These are phyloP conservation scores for Abelmoschus esculentus DNA, from an alignment of 345 rosid species.

Conservation along the genomic window DNA sequence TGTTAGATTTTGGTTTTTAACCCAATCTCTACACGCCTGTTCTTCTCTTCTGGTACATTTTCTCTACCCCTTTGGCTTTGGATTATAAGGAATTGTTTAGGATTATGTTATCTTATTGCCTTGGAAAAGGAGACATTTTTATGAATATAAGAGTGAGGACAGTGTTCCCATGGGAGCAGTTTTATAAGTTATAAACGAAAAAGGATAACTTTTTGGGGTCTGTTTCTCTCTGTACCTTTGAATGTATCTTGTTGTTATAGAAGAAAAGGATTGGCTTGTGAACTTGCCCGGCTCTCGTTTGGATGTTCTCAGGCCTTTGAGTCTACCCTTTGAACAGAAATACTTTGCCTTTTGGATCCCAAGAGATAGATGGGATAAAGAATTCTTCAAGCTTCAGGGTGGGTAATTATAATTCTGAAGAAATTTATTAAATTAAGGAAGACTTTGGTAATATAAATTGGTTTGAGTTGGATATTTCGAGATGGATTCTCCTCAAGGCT, in stretches of 20 bases:
- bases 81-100: background rate
- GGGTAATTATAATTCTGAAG: conserved; percentile 32
- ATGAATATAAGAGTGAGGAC: background rate
- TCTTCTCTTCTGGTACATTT: conserved; percentile 14
- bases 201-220: conserved; percentile 19
- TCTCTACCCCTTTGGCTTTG: background rate
- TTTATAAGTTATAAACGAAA: background rate
- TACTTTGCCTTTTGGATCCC: conserved; percentile 37
- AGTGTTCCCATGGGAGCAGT: conserved; percentile 17
- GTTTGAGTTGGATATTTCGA: conserved; percentile 13
- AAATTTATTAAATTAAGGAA: background rate
- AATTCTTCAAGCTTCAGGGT: conserved; percentile 44
- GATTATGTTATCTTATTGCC: background rate
- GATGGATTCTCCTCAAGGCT: conserved; percentile 70
- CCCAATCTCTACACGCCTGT: conserved; percentile 6
- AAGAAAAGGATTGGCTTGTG: conserved; percentile 54
- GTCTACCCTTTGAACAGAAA: conserved; percentile 27
- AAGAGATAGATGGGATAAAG: conserved; percentile 91
- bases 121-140: background rate
- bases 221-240: conserved; percentile 30
- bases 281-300: conserved; percentile 33
- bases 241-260: conserved; percentile 55
- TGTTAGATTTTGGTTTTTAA: background rate
- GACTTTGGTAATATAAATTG: conserved; percentile 11
- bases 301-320: conserved; percentile 61